A percentile compares a stretch with the other conserved stretches of the same genome.
Conservation (phyloP, 345 rosid species). For the Salix suchowensis region DNA sequence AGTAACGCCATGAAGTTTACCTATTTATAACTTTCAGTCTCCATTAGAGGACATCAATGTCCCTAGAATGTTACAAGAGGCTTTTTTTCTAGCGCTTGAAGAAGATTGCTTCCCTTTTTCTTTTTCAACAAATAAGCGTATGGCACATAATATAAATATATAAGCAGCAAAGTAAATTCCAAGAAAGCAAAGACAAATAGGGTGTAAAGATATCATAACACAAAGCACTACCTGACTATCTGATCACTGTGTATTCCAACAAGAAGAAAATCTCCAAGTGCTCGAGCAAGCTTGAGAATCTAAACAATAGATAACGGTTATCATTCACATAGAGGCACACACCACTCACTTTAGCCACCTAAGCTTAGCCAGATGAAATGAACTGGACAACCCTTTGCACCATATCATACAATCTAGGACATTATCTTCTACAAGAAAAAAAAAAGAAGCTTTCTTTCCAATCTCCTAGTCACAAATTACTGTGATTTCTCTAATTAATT, state of each 20-base stretch:
- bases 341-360: not conserved
- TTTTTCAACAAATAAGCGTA: not conserved
- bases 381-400: not conserved
- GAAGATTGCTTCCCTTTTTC: not conserved
- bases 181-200: not conserved
- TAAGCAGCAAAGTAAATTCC: not conserved
- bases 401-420: not conserved
- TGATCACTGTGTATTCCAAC: conserved; percentile 72
- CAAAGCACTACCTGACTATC: conserved; percentile 48
- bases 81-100: not conserved
- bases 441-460: not conserved
- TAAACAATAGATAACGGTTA: not conserved
- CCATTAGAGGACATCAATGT: not conserved
- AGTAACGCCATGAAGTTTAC: not conserved
- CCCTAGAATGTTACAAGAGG: not conserved
- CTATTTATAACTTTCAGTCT: no score
- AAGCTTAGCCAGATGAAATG: not conserved
- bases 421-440: not conserved
- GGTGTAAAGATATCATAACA: not conserved
- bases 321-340: not conserved
- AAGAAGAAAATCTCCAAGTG: conserved; percentile 75
- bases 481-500: not conserved
- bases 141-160: not conserved
- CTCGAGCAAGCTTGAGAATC: conserved; percentile 65
- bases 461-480: not conserved